Conservation (phyloP, 2,329 filamentous ascomycete species). For the Ambrosiella xylebori region DNA sequence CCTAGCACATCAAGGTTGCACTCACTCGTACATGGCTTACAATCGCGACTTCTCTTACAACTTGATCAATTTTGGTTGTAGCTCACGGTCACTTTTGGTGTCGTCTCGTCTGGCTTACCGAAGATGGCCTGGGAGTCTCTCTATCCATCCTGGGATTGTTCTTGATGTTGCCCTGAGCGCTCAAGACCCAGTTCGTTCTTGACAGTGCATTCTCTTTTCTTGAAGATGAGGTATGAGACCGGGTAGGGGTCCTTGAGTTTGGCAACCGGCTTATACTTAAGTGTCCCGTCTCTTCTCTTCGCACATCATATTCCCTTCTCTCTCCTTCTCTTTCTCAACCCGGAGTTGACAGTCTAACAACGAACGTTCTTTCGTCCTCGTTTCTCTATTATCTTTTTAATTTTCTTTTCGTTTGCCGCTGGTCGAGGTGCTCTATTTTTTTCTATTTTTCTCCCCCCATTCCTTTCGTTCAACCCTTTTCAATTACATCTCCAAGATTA, state of each 20-base stretch:
- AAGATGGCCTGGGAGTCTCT: not conserved
- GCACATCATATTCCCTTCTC: constrained; percentile 1
- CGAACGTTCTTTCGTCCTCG: constrained; percentile 11
- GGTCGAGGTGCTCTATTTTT: constrained; percentile 12
- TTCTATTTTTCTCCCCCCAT: constrained; percentile 4
- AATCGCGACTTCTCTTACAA: not conserved
- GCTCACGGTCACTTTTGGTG: not conserved
- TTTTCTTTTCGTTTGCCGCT: constrained; percentile 12
- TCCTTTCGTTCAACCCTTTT: constrained; percentile 2
- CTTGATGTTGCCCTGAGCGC: not conserved
- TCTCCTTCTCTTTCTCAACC: constrained; percentile 10
- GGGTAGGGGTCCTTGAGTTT: not conserved
- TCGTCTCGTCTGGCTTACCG: not conserved
- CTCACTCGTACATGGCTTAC: not conserved
- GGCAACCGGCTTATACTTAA: constrained; percentile 2
- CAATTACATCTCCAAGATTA: not conserved
- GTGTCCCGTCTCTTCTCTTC: constrained; percentile 8
- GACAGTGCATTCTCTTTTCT: not conserved
- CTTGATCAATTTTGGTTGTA: not conserved
- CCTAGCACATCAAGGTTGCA: constrained; percentile 4
- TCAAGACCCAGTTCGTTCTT: not conserved
- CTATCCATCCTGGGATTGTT: not conserved
- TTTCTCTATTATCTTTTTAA: constrained; percentile 7
- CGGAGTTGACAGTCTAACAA: constrained; percentile 9
- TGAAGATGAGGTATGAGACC: not conserved